phyloP scores from a whole-genome alignment of 2,329 filamentous ascomycete genomes.

The Chrysoporthe deuterocubensis region DNA sequence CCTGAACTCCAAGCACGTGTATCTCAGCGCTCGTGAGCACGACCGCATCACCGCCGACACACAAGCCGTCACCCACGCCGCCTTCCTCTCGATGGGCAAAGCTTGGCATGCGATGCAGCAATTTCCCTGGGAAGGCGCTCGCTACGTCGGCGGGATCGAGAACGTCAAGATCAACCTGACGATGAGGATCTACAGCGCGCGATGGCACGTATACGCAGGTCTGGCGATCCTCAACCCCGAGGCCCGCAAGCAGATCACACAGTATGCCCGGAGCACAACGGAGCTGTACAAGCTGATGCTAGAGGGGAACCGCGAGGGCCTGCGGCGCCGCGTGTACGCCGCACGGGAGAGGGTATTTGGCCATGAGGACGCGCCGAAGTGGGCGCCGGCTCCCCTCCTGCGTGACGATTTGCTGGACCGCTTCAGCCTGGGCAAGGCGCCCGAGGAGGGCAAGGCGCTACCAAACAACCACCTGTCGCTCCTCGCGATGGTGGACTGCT shows the following conservation, averaged over 20 bases:
- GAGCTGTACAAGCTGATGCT: conserved; percentile 98
- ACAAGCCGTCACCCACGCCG: conserved; percentile 95
- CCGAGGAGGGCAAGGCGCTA: conserved; percentile 46
- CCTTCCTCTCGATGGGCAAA: conserved; percentile 96
- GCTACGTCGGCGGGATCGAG: conserved; percentile 95
- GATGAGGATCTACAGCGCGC: conserved; percentile 95
- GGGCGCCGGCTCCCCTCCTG: conserved; percentile 69
- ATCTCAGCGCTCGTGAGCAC: conserved; percentile 84
- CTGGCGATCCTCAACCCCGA: conserved; percentile 96
- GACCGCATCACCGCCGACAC: conserved; percentile 98
- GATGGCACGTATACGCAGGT: conserved; percentile 99
- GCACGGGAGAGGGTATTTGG: conserved; percentile 74
- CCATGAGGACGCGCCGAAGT: conserved; percentile 66
- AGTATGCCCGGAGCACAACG: conserved; percentile 91
- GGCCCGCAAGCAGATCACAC: conserved; percentile 87
- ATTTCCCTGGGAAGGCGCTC: conserved; percentile 96
- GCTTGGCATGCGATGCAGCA: conserved; percentile 95
- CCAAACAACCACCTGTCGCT: conserved; percentile 94
- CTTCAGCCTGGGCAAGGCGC: conserved; percentile 78
- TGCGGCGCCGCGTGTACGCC: conserved; percentile 70
- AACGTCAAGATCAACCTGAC: conserved; percentile 99
- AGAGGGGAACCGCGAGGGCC: conserved; percentile 75
- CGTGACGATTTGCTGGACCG: conserved; percentile 84
- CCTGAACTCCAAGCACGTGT: conserved; percentile 83
- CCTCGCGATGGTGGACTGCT: conserved; percentile 97